Conservation (phyloP, 306 rosid genomes). For the Fragaria ananassa region DNA sequence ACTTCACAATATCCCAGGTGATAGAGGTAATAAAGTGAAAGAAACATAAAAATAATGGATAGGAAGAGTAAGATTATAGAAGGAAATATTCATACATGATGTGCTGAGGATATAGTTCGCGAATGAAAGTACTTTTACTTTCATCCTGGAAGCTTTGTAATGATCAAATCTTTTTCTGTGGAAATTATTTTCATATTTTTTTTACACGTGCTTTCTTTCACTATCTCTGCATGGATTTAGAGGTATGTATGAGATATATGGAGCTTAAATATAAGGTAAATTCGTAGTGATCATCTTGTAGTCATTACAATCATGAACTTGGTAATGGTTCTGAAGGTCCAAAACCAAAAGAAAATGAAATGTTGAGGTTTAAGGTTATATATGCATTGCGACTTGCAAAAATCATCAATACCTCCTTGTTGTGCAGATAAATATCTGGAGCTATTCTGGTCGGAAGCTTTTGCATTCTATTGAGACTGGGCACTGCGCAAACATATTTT, state of each 20-base stretch:
- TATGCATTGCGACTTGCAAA: conserved; percentile 11
- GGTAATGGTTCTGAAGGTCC: not conserved
- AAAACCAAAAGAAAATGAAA: not conserved
- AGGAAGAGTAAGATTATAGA: not conserved
- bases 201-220: not conserved
- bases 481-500: conserved; percentile 88
- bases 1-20: conserved; percentile 2
- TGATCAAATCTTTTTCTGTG: not conserved
- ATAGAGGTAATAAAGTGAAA: not conserved
- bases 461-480: conserved; percentile 89
- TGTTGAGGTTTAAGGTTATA: not conserved
- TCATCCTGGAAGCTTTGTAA: not conserved
- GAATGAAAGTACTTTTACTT: not conserved
- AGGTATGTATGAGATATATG: not conserved
- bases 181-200: not conserved
- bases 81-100: not conserved
- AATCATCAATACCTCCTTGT: conserved; percentile 24
- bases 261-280: not conserved
- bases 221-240: not conserved
- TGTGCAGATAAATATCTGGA: conserved; percentile 92
- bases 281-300: not conserved
- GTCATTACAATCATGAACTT: not conserved
- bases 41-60: not conserved
- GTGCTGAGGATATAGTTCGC: not conserved
- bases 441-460: conserved; percentile 56